These are phyloP conservation scores for Melastoma malabathricum DNA, from an alignment of 345 rosid species.

Conservation along the genomic window DNA sequence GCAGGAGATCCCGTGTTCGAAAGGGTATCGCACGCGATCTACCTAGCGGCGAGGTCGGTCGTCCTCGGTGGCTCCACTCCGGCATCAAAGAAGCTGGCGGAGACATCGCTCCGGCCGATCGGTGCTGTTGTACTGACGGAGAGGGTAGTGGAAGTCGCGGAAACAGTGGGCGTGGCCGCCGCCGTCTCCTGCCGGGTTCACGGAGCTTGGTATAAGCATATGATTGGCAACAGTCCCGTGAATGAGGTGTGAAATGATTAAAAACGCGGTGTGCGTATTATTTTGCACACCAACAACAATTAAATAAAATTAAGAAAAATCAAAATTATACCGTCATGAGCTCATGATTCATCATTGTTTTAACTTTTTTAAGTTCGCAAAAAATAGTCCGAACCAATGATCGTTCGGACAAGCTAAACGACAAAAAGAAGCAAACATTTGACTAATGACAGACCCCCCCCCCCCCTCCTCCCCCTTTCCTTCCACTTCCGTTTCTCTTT, in stretches of 20 bases:
- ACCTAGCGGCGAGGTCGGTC: constrained; percentile 50
- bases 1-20: constrained; percentile 68
- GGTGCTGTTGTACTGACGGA: constrained; percentile 40
- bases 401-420: too few species aligned
- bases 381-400: too few species aligned
- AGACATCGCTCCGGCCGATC: constrained; percentile 41
- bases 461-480: not conserved
- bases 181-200: constrained; percentile 50
- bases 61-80: constrained; percentile 53
- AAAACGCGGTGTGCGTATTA: not conserved
- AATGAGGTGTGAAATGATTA: not conserved
- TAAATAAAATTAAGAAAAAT: too few species aligned
- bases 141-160: constrained; percentile 47
- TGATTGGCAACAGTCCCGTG: constrained; percentile 12
- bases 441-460: too few species aligned
- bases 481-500: not conserved
- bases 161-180: constrained; percentile 49
- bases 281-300: too few species aligned
- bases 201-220: constrained; percentile 45
- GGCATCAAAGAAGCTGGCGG: constrained; percentile 39
- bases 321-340: too few species aligned
- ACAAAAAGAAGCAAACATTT: too few species aligned
- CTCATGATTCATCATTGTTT: too few species aligned
- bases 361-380: too few species aligned
- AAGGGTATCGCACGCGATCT: constrained; percentile 54